These are phyloP conservation scores for Serpula lacrymans DNA, from an alignment of 768 basidiomycete species.

Conservation along the genomic window DNA sequence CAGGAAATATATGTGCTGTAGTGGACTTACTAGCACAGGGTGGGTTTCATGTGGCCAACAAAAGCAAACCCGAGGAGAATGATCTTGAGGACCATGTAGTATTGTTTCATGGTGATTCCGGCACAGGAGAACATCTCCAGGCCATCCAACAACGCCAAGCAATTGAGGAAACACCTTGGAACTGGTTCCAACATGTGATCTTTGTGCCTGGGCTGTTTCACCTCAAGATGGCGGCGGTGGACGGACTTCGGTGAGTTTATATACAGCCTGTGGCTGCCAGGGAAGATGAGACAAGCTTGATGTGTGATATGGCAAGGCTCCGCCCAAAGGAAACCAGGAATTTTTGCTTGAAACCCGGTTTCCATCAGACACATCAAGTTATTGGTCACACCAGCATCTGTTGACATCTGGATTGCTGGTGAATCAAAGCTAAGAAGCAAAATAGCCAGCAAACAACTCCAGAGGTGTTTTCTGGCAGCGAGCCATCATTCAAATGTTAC, in stretches of 20 bases:
- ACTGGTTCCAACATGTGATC: slow-evolving; percentile 28
- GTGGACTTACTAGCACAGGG: slow-evolving; percentile 6
- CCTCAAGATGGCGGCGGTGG: slow-evolving; percentile 28
- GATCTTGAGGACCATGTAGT: slow-evolving; percentile 9
- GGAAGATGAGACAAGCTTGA: slow-evolving; percentile 12
- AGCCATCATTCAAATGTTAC: slow-evolving; percentile 17
- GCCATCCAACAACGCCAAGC: slow-evolving; percentile 11
- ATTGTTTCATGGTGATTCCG: slow-evolving; percentile 20
- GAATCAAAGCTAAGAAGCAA: slow-evolving; percentile 12
- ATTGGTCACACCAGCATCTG: slow-evolving; percentile 28
- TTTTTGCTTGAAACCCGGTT: slow-evolving; percentile 29
- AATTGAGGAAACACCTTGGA: slow-evolving; percentile 26
- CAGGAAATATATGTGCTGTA: slow-evolving; percentile 17
- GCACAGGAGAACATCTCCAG: slow-evolving; percentile 16
- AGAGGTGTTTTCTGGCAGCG: slow-evolving; percentile 6
- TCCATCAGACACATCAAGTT: slow-evolving; percentile 33
- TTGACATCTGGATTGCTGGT: slow-evolving; percentile 28
- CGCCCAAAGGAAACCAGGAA: slow-evolving; percentile 31
- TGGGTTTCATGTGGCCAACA: not conserved
- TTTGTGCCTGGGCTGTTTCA: slow-evolving; percentile 34
- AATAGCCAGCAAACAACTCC: slow-evolving; percentile 4
- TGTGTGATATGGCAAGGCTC: slow-evolving; percentile 17
- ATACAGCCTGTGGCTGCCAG: slow-evolving; percentile 6
- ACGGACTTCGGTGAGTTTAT: slow-evolving; percentile 16
- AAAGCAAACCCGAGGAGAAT: not conserved